Evolutionary conservation across 306 rosid species (phyloP).

Genomic region (Luffa aegyptiaca): DNA sequence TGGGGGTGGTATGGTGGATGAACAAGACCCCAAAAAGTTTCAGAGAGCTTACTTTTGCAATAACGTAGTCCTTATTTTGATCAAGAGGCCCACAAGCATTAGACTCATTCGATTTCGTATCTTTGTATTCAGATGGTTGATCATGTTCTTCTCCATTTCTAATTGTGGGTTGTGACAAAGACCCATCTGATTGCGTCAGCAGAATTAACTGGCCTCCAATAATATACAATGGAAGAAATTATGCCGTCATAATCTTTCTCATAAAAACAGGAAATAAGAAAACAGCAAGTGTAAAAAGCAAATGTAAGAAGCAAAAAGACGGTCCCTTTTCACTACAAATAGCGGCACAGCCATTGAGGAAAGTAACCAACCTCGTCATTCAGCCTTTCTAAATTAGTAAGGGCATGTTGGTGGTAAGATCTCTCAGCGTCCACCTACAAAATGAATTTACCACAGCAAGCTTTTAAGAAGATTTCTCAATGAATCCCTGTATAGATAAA

Average conservation of each 20-base stretch:
- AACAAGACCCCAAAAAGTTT: not conserved
- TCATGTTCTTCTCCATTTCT: slow-evolving; percentile 24
- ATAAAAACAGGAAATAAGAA: slow-evolving; percentile 3
- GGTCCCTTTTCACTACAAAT: not conserved
- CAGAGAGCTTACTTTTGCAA: slow-evolving; percentile 55
- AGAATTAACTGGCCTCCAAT: slow-evolving; percentile 46
- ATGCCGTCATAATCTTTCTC: slow-evolving; percentile 12
- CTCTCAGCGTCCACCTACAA: slow-evolving; percentile 79
- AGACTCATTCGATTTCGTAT: slow-evolving; percentile 30
- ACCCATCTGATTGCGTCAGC: slow-evolving; percentile 44
- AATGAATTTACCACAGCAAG: slow-evolving; percentile 3
- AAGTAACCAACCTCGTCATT: slow-evolving; percentile 52
- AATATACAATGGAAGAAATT: slow-evolving; percentile 14
- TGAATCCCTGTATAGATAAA: not conserved
- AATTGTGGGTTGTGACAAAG: slow-evolving; percentile 20
- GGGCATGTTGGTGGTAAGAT: slow-evolving; percentile 66
- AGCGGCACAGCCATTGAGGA: not conserved
- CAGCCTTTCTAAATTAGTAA: slow-evolving; percentile 58
- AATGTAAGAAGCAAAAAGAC: not conserved
- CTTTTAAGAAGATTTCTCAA: not conserved
- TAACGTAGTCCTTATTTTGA: slow-evolving; percentile 32
- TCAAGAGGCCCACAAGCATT: slow-evolving; percentile 20
- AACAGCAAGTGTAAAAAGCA: not conserved
- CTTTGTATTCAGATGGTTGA: slow-evolving; percentile 24
- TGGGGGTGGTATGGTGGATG: not conserved